phyloP scores from a whole-genome alignment of 352 stramenopile genomes.

The Pythium aquatile region DNA sequence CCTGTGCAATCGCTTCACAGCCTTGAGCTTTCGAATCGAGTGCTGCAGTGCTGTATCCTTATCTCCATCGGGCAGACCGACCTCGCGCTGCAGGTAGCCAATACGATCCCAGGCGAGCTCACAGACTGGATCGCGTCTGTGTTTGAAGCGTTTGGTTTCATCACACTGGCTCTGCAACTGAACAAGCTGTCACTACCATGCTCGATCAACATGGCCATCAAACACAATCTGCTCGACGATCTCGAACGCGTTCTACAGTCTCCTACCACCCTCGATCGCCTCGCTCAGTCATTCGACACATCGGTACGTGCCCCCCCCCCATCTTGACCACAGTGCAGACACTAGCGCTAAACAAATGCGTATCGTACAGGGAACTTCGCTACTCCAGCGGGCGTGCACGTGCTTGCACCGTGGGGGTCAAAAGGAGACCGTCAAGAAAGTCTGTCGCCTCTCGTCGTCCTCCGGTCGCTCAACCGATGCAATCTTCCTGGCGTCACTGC shows the following conservation, averaged over 20 bases:
- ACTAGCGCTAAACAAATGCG: no score
- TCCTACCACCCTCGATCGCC: constrained; percentile 17
- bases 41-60: constrained; percentile 67
- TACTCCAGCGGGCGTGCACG: constrained; percentile 57
- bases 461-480: constrained; percentile 38
- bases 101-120: constrained; percentile 38
- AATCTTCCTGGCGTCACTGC: constrained; percentile 49
- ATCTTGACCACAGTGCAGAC: background rate
- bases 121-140: constrained; percentile 55
- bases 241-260: constrained; percentile 35
- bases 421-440: constrained; percentile 21
- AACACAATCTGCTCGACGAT: constrained; percentile 43
- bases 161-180: constrained; percentile 37
- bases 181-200: constrained; percentile 36
- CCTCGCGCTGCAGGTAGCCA: constrained; percentile 40
- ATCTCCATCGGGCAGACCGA: constrained; percentile 51
- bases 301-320: constrained; percentile 29
- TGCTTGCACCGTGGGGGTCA: constrained; percentile 38
- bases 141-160: constrained; percentile 68
- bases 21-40: constrained; percentile 57
- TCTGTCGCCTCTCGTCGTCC: constrained; percentile 26
- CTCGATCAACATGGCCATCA: constrained; percentile 73
- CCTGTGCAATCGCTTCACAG: constrained; percentile 46
- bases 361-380: constrained; percentile 43
- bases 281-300: constrained; percentile 33